phyloP scores from a whole-genome alignment of 345 rosid species.

The Ceriops tagal region DNA sequence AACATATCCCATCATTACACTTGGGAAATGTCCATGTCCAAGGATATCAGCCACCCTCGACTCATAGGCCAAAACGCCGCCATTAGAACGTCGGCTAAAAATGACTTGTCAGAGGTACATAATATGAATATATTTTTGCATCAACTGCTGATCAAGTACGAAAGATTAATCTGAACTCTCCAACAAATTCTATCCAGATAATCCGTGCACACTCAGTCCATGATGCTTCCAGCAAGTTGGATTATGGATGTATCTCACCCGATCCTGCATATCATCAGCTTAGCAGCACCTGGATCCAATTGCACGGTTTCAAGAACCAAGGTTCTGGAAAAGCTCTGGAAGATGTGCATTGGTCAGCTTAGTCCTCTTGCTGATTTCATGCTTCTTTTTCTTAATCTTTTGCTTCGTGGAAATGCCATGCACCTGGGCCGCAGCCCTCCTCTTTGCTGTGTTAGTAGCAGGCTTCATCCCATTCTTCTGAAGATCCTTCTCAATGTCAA shows the following conservation, averaged over 20 bases:
- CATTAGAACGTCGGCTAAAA: neutral
- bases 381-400: slow-evolving; percentile 66
- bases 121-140: neutral
- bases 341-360: slow-evolving; percentile 80
- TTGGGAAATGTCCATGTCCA: too few species aligned
- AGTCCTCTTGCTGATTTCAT: slow-evolving; percentile 72
- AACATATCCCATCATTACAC: neutral
- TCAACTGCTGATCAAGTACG: neutral
- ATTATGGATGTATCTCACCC: neutral
- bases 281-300: neutral
- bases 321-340: slow-evolving; percentile 56
- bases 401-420: slow-evolving; percentile 53
- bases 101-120: neutral
- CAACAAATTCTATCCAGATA: neutral
- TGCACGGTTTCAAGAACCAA: slow-evolving; percentile 7
- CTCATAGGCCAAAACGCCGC: neutral
- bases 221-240: neutral
- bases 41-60: neutral
- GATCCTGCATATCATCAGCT: neutral
- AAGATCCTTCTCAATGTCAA: slow-evolving; percentile 73
- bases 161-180: neutral
- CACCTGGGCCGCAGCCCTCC: slow-evolving; percentile 69
- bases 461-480: slow-evolving; percentile 76
- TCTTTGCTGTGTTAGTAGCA: slow-evolving; percentile 63
- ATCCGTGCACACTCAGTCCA: neutral